phyloP scores from a whole-genome alignment of 2,329 filamentous ascomycete genomes.

The Phyllosticta ampelicida region DNA sequence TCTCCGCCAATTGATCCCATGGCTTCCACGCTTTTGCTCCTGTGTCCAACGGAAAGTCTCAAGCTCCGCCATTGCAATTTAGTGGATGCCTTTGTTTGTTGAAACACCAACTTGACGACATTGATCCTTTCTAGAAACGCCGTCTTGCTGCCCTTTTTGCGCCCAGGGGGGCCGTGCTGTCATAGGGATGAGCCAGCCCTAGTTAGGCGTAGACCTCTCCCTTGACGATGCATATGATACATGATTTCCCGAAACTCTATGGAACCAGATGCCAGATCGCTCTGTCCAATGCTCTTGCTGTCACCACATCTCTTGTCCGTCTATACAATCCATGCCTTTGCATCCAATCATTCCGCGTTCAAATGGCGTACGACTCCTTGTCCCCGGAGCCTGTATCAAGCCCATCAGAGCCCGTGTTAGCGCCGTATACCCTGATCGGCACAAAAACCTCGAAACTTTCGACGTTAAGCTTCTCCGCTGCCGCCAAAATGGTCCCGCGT shows the following conservation, averaged over 20 bases:
- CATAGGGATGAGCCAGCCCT: neutral
- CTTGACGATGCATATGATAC: neutral
- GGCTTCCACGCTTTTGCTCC: neutral
- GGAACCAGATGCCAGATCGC: neutral
- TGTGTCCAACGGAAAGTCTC: neutral
- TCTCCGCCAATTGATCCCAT: neutral
- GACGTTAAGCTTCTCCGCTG: conserved; percentile 65
- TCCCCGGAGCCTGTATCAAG: conserved; percentile 11
- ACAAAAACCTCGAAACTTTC: conserved; percentile 88
- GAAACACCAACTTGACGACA: neutral
- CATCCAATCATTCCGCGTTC: conserved; percentile 8
- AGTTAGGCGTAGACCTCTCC: neutral
- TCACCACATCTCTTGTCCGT: neutral
- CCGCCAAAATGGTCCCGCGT: conserved; percentile 64
- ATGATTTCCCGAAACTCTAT: neutral
- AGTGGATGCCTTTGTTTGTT: neutral
- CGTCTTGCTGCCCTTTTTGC: neutral
- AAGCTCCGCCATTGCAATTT: neutral
- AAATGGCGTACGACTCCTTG: conserved; percentile 24
- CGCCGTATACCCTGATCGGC: conserved; percentile 67
- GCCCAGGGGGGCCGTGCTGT: neutral
- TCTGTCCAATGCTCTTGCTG: neutral
- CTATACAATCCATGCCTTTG: neutral
- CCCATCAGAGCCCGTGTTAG: conserved; percentile 34
- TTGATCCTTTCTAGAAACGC: neutral